These are phyloP conservation scores for Oryza meyeriana DNA, from an alignment of 176 grass and related monocot genomes.

Conservation along the genomic window DNA sequence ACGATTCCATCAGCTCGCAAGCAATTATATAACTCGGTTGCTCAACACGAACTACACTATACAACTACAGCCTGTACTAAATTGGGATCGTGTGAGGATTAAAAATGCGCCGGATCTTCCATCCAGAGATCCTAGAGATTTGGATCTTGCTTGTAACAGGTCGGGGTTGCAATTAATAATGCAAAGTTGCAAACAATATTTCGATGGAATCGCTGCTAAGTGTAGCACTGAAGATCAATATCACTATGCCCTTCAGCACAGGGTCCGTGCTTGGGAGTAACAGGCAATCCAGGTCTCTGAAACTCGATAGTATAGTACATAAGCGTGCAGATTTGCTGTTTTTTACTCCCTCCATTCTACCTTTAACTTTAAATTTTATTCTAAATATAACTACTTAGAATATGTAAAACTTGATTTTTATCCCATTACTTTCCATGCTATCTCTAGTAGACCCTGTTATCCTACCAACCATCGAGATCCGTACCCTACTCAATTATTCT, in stretches of 20 bases:
- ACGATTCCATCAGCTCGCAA: background rate
- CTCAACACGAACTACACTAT: background rate
- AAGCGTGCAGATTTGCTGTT: background rate
- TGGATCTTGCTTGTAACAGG: slow-evolving; percentile 36
- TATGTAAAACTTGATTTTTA: no score
- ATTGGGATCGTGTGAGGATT: slow-evolving; percentile 10
- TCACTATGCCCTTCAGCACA: background rate
- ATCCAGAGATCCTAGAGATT: slow-evolving; percentile 29
- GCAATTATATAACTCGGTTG: background rate
- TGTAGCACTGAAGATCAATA: background rate
- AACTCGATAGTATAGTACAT: background rate
- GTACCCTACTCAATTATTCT: no score
- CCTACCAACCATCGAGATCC: no score
- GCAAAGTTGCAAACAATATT: background rate
- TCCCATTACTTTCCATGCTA: no score
- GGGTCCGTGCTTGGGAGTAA: background rate
- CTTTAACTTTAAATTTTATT: no score
- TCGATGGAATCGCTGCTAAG: background rate
- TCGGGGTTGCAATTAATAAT: slow-evolving; percentile 27
- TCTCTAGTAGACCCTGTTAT: no score
- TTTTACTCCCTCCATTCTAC: no score
- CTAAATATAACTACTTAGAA: no score
- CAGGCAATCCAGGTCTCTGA: background rate
- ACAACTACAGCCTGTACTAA: slow-evolving; percentile 12
- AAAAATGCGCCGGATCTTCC: slow-evolving; percentile 24